phyloP scores from a whole-genome alignment of 1,139 yeast genomes.

The Keqinozyma sinolaborantium region DNA sequence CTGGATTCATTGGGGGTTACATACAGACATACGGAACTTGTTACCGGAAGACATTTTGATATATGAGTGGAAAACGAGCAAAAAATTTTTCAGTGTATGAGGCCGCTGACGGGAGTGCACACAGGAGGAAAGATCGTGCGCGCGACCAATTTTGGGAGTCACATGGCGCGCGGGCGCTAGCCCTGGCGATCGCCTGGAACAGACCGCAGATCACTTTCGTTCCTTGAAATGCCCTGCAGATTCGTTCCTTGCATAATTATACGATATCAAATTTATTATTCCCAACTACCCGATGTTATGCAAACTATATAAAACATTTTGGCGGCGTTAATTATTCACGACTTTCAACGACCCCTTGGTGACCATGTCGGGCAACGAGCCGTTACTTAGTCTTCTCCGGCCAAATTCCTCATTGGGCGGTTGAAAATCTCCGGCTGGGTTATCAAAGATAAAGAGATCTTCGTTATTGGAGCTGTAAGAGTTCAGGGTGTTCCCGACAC shows the following conservation, averaged over 20 bases:
- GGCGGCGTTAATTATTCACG: constrained; percentile 36
- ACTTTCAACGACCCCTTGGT: constrained; percentile 46
- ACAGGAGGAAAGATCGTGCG: too few relatives aligned
- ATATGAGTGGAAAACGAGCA: constrained; percentile 4
- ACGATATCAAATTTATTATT: too few relatives aligned
- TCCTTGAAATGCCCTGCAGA: too few relatives aligned
- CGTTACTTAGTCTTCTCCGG: constrained; percentile 59
- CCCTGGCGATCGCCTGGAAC: too few relatives aligned
- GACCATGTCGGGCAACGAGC: constrained; percentile 66
- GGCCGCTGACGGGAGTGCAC: background rate
- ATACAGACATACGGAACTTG: constrained; percentile 99
- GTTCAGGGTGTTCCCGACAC: constrained; percentile 16
- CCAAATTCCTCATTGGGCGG: constrained; percentile 30
- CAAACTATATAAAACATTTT: too few relatives aligned
- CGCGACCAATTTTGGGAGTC: too few relatives aligned
- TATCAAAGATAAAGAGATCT: constrained; percentile 20
- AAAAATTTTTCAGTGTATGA: background rate
- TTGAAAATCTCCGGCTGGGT: constrained; percentile 7
- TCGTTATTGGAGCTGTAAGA: constrained; percentile 25
- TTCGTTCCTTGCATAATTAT: too few relatives aligned
- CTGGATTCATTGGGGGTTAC: constrained; percentile 28
- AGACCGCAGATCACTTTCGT: too few relatives aligned
- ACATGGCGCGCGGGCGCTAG: background rate
- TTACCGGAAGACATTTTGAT: constrained; percentile 75
- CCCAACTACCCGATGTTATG: too few relatives aligned